phyloP scores from a whole-genome alignment of 1,284 basidiomycete genomes.

The Trichosporon coremiiforme region DNA sequence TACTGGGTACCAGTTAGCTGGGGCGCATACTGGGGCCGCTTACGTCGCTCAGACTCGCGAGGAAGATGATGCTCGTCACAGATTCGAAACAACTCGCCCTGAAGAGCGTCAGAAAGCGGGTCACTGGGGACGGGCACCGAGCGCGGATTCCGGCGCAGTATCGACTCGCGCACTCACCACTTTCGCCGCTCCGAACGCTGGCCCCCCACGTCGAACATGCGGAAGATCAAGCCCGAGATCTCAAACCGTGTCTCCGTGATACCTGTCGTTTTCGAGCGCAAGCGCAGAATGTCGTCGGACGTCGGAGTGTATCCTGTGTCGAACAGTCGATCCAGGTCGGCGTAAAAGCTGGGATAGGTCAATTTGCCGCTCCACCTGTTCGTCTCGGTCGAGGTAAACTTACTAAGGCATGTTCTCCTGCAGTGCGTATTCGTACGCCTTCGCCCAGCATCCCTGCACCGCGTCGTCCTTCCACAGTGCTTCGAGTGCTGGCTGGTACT shows the following conservation, averaged over 20 bases:
- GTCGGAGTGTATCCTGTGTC: slow-evolving; percentile 69
- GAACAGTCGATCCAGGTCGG: slow-evolving; percentile 78
- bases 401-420: slow-evolving; percentile 74
- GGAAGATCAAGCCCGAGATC: slow-evolving; percentile 54
- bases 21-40: not conserved
- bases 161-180: slow-evolving; percentile 60
- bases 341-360: slow-evolving; percentile 65
- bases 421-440: slow-evolving; percentile 81
- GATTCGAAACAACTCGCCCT: slow-evolving; percentile 76
- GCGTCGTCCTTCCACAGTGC: slow-evolving; percentile 75
- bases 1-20: slow-evolving; percentile 58
- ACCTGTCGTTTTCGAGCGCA: slow-evolving; percentile 74
- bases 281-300: slow-evolving; percentile 79
- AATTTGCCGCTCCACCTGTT: not conserved
- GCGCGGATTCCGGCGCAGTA: not conserved
- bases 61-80: slow-evolving; percentile 90
- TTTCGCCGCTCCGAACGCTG: slow-evolving; percentile 93
- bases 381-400: slow-evolving; percentile 20
- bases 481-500: slow-evolving; percentile 68
- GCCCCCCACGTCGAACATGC: slow-evolving; percentile 91
- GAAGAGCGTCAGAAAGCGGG: slow-evolving; percentile 17
- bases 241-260: slow-evolving; percentile 91
- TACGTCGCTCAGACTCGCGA: slow-evolving; percentile 83
- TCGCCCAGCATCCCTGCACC: slow-evolving; percentile 70
- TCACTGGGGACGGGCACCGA: not conserved